Percentiles rank a stretch among this genome's conserved stretches.
Conservation (phyloP, 2,329 filamentous ascomycete species). For the Pyrenochaeta sp. region DNA sequence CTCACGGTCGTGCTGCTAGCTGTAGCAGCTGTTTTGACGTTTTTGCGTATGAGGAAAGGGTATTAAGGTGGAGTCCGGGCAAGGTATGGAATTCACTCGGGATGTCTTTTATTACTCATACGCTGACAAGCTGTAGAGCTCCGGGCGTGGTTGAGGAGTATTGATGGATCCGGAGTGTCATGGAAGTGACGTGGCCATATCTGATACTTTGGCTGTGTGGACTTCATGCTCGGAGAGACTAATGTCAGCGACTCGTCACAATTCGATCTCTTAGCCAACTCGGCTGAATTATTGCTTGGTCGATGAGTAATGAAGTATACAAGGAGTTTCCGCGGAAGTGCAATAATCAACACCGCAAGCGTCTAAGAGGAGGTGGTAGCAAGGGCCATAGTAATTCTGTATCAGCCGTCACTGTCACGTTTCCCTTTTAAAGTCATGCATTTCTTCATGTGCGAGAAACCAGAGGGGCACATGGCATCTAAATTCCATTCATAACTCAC, state of each 20-base stretch:
- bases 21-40: conserved; percentile 15
- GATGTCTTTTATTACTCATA: neutral
- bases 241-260: too few relatives aligned
- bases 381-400: neutral
- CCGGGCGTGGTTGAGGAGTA: neutral
- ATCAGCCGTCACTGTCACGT: neutral
- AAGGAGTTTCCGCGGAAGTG: too few relatives aligned
- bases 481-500: conserved; percentile 4
- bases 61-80: conserved; percentile 4
- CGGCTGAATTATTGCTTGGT: too few relatives aligned
- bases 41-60: conserved; percentile 20
- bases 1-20: conserved; percentile 24
- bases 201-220: neutral
- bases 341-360: too few relatives aligned
- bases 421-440: neutral
- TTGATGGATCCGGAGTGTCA: neutral
- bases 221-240: neutral
- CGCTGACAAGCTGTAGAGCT: neutral
- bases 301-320: too few relatives aligned
- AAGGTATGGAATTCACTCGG: neutral
- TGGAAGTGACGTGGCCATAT: neutral
- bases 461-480: neutral
- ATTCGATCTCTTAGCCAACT: too few relatives aligned
- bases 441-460: neutral
- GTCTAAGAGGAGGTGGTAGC: too few relatives aligned